phyloP scores from a whole-genome alignment of 202 grass and related monocot genomes.

The Schoenoplectus triqueter region DNA sequence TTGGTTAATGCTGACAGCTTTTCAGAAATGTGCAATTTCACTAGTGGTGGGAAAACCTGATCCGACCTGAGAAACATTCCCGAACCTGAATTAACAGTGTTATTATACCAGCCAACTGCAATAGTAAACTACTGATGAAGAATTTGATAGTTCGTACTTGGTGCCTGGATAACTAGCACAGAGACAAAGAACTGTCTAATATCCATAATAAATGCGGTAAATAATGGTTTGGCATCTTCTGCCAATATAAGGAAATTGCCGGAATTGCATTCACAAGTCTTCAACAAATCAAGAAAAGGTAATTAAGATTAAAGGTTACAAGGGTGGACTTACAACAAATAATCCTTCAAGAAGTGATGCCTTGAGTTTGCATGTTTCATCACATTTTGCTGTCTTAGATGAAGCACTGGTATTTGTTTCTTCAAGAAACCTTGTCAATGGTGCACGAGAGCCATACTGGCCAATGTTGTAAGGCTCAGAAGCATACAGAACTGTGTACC shows the following conservation, averaged over 20 bases:
- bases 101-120: too few relatives aligned
- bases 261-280: background rate
- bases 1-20: too few relatives aligned
- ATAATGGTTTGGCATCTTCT: too few relatives aligned
- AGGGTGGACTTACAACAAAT: constrained; percentile 74
- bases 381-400: constrained; percentile 57
- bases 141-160: too few relatives aligned
- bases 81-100: too few relatives aligned
- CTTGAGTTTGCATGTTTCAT: constrained; percentile 74
- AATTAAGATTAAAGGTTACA: background rate
- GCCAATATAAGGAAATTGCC: background rate
- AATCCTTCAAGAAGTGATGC: constrained; percentile 83
- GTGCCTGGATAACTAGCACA: too few relatives aligned
- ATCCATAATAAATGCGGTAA: too few relatives aligned
- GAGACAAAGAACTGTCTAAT: too few relatives aligned
- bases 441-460: constrained; percentile 41
- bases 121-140: too few relatives aligned
- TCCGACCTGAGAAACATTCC: too few relatives aligned
- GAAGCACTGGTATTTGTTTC: constrained; percentile 58
- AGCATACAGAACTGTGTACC: constrained; percentile 80
- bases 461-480: constrained; percentile 62
- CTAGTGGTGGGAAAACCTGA: too few relatives aligned
- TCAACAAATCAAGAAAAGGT: background rate
- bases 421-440: constrained; percentile 69
- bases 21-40: too few relatives aligned